Evolutionary conservation across 352 stramenopile species (phyloP).

Genomic region (Phytophthora meadii): DNA sequence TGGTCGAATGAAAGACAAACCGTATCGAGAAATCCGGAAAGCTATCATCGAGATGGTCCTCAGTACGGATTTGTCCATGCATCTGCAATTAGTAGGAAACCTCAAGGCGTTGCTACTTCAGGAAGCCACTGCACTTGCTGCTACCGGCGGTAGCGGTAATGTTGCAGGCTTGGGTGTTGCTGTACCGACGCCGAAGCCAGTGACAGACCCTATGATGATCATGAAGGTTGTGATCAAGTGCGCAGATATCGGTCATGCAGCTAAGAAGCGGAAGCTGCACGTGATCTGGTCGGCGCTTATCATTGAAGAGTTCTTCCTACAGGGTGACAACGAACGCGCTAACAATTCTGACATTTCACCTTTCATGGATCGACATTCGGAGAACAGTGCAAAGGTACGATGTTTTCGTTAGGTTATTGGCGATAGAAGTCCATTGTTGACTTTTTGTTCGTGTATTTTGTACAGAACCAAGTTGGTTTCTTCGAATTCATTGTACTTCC

Average conservation of each 20-base stretch:
- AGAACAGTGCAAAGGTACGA: constrained; percentile 87
- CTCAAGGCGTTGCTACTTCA: constrained; percentile 80
- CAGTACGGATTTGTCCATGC: constrained; percentile 85
- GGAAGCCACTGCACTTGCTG: constrained; percentile 46
- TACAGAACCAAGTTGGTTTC: constrained; percentile 86
- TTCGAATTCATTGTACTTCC: constrained; percentile 88
- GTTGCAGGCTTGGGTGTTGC: constrained; percentile 19
- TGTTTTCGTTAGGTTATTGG: too few species aligned
- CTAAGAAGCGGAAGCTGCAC: constrained; percentile 85
- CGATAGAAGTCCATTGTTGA: neutral
- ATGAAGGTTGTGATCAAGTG: constrained; percentile 91
- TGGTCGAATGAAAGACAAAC: constrained; percentile 77
- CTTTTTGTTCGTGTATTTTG: constrained; percentile 2
- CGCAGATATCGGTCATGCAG: constrained; percentile 93
- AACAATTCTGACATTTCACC: constrained; percentile 90
- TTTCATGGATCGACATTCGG: constrained; percentile 91
- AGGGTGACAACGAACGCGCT: constrained; percentile 94
- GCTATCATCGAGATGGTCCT: constrained; percentile 91
- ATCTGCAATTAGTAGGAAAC: constrained; percentile 81
- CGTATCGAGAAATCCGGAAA: constrained; percentile 82
- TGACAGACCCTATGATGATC: constrained; percentile 87
- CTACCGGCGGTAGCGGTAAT: constrained; percentile 21
- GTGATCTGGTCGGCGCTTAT: constrained; percentile 93
- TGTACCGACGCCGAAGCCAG: constrained; percentile 31
- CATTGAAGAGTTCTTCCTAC: constrained; percentile 95